Percentiles rank a stretch among this genome's conserved stretches.
Conservation (phyloP, 1,284 basidiomycete species). For the Wolfiporia cocos region DNA sequence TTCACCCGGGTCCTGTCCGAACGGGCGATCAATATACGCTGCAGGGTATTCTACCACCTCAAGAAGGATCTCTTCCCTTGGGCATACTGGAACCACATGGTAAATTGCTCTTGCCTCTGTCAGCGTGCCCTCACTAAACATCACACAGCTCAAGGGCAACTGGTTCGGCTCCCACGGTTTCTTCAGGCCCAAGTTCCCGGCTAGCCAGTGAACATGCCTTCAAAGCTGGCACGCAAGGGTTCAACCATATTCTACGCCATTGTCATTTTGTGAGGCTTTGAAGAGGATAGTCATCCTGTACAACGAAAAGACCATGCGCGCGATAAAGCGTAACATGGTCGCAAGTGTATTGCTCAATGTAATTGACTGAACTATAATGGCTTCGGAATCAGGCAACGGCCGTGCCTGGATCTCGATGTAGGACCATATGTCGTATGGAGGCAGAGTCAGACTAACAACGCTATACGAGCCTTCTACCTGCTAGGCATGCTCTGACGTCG, state of each 20-base stretch:
- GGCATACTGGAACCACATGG: conserved; percentile 84
- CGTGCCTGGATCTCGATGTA: too few relatives aligned
- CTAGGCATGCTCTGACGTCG: not conserved
- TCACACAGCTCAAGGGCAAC: conserved; percentile 47
- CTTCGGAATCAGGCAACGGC: too few relatives aligned
- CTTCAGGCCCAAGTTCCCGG: conserved; percentile 37
- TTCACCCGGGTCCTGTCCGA: conserved; percentile 1
- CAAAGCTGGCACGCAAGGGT: too few relatives aligned
- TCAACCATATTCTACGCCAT: too few relatives aligned
- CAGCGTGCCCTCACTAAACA: conserved; percentile 2
- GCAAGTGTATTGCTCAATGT: too few relatives aligned
- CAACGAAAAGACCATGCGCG: too few relatives aligned
- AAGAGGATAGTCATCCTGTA: too few relatives aligned
- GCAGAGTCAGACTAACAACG: too few relatives aligned
- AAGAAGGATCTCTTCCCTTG: conserved; percentile 92
- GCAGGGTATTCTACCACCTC: conserved; percentile 81
- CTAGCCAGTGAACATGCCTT: conserved; percentile 6
- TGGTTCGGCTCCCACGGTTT: conserved; percentile 63
- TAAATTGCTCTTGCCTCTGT: conserved; percentile 26
- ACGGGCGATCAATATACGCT: conserved; percentile 5
- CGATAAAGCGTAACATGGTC: too few relatives aligned
- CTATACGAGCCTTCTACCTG: not conserved
- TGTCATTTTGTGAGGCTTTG: too few relatives aligned
- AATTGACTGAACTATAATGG: too few relatives aligned
- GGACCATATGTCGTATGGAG: too few relatives aligned